Evolutionary conservation across 805 yeast genomes (phyloP).

Genomic region (Wickerhamia fluorescens): DNA sequence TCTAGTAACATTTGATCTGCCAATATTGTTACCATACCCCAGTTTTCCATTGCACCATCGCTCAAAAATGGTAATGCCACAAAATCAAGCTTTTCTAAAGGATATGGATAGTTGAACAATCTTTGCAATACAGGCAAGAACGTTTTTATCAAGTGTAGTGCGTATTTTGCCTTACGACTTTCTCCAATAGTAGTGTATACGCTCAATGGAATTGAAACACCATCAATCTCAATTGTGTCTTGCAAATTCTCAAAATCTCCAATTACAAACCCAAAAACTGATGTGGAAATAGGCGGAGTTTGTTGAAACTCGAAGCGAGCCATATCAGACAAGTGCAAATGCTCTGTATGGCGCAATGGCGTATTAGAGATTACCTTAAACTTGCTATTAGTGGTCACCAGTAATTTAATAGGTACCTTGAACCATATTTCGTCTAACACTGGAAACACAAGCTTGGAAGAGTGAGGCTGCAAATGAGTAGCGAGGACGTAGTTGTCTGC

Average conservation of each 20-base stretch:
- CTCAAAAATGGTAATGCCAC: conserved; percentile 62
- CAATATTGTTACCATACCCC: conserved; percentile 60
- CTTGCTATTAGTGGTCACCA: conserved; percentile 36
- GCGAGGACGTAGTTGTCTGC: conserved; percentile 50
- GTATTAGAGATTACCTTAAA: conserved; percentile 51
- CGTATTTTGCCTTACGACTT: conserved; percentile 38
- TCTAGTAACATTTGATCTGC: conserved; percentile 37
- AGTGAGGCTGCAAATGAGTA: conserved; percentile 68
- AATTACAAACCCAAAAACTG: conserved; percentile 59
- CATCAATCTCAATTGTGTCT: conserved; percentile 1
- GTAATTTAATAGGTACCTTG: conserved; percentile 46
- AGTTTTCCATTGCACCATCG: conserved; percentile 79
- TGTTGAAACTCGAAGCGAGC: conserved; percentile 36
- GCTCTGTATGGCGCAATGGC: conserved; percentile 15
- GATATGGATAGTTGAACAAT: conserved; percentile 41
- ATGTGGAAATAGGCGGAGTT: conserved; percentile 55
- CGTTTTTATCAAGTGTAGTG: conserved; percentile 41
- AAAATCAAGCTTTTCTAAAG: conserved; percentile 59
- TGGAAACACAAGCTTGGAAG: conserved; percentile 59
- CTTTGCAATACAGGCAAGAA: conserved; percentile 43
- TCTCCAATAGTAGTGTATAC: conserved; percentile 53
- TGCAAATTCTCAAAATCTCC: conserved; percentile 56
- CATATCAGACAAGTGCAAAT: conserved; percentile 16
- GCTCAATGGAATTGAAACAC: conserved; percentile 36
- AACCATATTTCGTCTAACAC: conserved; percentile 58